phyloP scores from a whole-genome alignment of 768 basidiomycete genomes.

The Xerocomus brunneocitrinus region DNA sequence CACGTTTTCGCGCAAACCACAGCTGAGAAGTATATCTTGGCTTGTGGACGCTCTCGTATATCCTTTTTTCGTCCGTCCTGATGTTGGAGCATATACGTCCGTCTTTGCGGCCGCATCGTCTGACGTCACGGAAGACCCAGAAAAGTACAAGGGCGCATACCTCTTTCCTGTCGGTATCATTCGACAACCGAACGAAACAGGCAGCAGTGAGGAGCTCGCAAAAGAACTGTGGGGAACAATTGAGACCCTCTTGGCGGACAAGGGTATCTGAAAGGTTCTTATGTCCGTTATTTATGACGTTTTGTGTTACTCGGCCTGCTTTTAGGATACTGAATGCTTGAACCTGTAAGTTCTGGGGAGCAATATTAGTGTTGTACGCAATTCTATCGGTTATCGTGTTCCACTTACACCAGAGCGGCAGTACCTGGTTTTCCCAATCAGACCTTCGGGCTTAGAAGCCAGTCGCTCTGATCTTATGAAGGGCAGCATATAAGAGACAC shows the following conservation, averaged over 20 bases:
- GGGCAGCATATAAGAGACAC: background rate
- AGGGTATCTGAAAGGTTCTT: slow-evolving; percentile 10
- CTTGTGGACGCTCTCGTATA: slow-evolving; percentile 18
- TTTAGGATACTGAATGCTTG: background rate
- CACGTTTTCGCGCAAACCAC: slow-evolving; percentile 27
- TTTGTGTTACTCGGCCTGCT: background rate
- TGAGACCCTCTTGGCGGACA: slow-evolving; percentile 24
- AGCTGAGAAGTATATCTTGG: slow-evolving; percentile 13
- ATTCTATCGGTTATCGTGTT: background rate
- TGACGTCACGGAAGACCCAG: slow-evolving; percentile 15
- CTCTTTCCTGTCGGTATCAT: slow-evolving; percentile 25
- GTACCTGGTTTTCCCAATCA: background rate
- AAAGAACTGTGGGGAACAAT: slow-evolving; percentile 29
- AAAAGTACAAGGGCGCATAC: slow-evolving; percentile 30
- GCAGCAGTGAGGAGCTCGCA: slow-evolving; percentile 20
- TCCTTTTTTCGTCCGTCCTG: slow-evolving; percentile 15
- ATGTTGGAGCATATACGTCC: slow-evolving; percentile 26
- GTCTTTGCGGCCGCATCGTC: slow-evolving; percentile 30
- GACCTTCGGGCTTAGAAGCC: background rate
- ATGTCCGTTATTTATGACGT: background rate
- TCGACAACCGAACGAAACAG: slow-evolving; percentile 6
- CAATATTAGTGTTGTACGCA: background rate
- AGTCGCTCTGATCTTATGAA: background rate
- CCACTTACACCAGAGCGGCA: background rate
- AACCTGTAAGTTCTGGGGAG: background rate